Conservation (phyloP, 106 monocot genomes). For the Dioscorea zingiberensis region DNA sequence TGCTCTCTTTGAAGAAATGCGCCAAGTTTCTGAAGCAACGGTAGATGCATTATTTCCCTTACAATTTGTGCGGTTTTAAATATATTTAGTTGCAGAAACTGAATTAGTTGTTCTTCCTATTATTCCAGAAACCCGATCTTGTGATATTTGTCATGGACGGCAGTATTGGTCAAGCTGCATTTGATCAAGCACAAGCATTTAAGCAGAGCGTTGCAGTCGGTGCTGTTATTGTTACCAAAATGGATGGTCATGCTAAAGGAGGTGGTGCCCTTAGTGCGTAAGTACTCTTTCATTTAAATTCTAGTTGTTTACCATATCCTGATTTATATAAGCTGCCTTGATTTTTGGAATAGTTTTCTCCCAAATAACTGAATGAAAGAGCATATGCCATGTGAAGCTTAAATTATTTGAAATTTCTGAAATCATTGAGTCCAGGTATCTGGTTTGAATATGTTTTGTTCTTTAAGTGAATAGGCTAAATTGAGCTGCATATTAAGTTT, state of each 20-base stretch:
- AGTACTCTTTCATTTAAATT: slow-evolving; percentile 26
- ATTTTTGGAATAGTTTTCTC: too few relatives aligned
- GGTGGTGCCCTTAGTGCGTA: slow-evolving; percentile 99
- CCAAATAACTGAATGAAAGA: too few relatives aligned
- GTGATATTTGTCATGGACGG: slow-evolving; percentile 99
- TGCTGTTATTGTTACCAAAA: slow-evolving; percentile 96
- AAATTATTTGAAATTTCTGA: too few relatives aligned
- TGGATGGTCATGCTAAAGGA: slow-evolving; percentile 99
- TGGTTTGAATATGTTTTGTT: too few relatives aligned
- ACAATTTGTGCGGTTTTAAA: too few relatives aligned
- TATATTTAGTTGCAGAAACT: background rate
- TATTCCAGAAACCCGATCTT: slow-evolving; percentile 90
- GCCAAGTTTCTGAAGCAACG: slow-evolving; percentile 96
- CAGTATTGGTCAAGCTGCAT: slow-evolving; percentile 98
- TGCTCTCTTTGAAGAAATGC: slow-evolving; percentile 99
- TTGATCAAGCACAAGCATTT: slow-evolving; percentile 97
- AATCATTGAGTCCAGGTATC: too few relatives aligned
- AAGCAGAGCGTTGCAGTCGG: slow-evolving; percentile 97
- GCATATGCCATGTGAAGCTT: too few relatives aligned
- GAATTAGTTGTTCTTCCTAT: slow-evolving; percentile 9
- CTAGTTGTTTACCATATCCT: too few relatives aligned
- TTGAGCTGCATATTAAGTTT: too few relatives aligned
- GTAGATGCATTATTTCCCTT: slow-evolving; percentile 24
- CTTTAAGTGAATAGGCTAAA: too few relatives aligned
- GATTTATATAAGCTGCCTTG: too few relatives aligned